Evolutionary conservation across 2,329 filamentous ascomycete genomes (phyloP), one percentile per base, ranked within the genome.

Genomic region (Atkinsonella hypoxylon): DNA sequence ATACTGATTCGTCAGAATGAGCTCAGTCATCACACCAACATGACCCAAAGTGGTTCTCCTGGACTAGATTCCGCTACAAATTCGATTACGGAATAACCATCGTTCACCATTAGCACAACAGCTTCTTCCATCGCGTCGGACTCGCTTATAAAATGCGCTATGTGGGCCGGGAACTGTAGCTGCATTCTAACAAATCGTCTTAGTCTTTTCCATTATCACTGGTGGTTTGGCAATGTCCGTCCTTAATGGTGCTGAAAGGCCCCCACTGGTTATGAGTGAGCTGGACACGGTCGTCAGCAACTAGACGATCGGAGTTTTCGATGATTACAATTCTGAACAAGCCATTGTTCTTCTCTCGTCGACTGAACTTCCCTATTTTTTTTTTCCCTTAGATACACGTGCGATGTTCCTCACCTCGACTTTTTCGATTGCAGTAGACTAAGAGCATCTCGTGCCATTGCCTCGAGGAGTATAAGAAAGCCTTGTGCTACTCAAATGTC

Each of bases 101-200:
- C 34, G 4, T 5, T 36, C 34, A 36, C 34, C 12, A 10, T 36
- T 13, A 36, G 34, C 34, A 12, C 34, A 36, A 36, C 34, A 15
- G 39, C 42, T 30, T 20, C 15, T 34, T 10, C 48, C 34, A 20
- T 34, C 42, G 22, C 38, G 32, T 32, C 40, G 45, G 18, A 47
- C 50, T 51, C 50, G 50, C 50, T 51, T 51, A 40, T 17, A 40
- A 17, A 17, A 39, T 20, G 45, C 45, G 41, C 50, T 10, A 51
- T 51, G 50, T 51, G 50, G 50, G 45, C 44, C 50, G 18, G 2
- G 15, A 39, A 18, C 38, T 49, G 48, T 41, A 43, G 48, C 40
- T 44, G 20, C n/a, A 31, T 26, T 26, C 26, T 26, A 7, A 7
- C 26, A 26, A 26, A 26, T 26, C 18, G 10, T 31, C 18, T 20